Percentiles rank a stretch among this genome's conserved stretches.
Conservation (phyloP, 2,329 filamentous ascomycete genomes). For the Diplodia corticola region DNA sequence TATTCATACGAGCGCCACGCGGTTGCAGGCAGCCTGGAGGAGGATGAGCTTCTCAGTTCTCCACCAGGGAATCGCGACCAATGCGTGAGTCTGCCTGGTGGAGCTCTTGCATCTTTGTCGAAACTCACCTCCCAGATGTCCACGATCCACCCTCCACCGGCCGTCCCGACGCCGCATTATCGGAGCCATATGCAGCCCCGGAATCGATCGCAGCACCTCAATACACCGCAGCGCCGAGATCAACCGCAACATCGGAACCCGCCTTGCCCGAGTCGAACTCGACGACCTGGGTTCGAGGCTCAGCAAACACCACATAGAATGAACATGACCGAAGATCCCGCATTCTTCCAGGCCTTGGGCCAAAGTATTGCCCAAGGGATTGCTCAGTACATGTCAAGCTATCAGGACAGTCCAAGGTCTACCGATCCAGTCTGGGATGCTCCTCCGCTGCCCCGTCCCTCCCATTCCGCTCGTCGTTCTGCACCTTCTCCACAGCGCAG, state of each 20-base stretch:
- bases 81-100: not conserved
- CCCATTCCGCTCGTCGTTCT: not conserved
- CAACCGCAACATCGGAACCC: not conserved
- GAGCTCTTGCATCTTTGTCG: not conserved
- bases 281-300: not conserved
- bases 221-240: too few relatives aligned
- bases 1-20: not conserved
- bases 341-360: slow-evolving; percentile 34
- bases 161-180: not conserved
- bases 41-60: slow-evolving; percentile 16
- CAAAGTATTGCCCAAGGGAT: slow-evolving; percentile 38
- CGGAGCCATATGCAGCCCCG: not conserved
- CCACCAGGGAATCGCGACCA: not conserved
- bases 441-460: slow-evolving; percentile 1
- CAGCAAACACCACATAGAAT: slow-evolving; percentile 1
- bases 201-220: too few relatives aligned
- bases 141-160: not conserved
- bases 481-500: not conserved
- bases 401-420: not conserved
- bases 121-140: not conserved
- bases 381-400: slow-evolving; percentile 31
- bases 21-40: not conserved
- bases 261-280: not conserved
- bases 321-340: not conserved
- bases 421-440: slow-evolving; percentile 13